Evolutionary conservation across 345 rosid species (phyloP).

Genomic region (Salix caprea): DNA sequence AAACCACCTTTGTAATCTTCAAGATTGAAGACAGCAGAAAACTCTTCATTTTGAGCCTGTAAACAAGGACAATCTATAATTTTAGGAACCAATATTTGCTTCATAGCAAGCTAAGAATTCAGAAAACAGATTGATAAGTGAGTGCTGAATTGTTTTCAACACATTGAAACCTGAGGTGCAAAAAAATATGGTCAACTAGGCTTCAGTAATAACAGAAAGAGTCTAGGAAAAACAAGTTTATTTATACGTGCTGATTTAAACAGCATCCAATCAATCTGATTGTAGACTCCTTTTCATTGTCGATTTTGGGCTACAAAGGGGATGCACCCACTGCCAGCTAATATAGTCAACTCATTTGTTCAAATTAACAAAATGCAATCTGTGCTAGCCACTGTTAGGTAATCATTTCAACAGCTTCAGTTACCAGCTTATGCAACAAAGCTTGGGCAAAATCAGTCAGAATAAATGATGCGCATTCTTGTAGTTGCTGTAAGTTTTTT

Average conservation of each 20-base stretch:
- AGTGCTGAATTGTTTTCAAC: not conserved
- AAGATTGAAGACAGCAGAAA: slow-evolving; percentile 71
- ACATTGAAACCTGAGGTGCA: not conserved
- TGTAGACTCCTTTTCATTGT: not conserved
- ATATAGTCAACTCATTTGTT: not conserved
- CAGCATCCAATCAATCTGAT: not conserved
- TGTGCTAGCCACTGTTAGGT: not conserved
- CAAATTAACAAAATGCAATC: not conserved
- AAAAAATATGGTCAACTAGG: not conserved
- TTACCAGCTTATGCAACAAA: not conserved
- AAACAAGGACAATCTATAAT: slow-evolving; percentile 11
- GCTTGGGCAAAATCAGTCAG: not conserved
- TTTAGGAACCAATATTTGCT: not conserved
- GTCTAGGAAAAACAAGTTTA: not conserved
- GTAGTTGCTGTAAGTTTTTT: not conserved
- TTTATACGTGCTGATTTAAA: not conserved
- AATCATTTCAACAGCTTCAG: not conserved
- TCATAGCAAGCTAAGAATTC: not conserved
- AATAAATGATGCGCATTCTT: not conserved
- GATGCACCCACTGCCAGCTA: not conserved
- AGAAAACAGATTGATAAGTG: not conserved
- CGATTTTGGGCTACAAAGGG: not conserved
- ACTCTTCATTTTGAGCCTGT: slow-evolving; percentile 91
- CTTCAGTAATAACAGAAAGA: not conserved
- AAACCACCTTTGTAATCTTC: slow-evolving; percentile 90